Base-by-base conservation (phyloP, 352 stramenopile species). In the Phytophthora ramorum region DNA sequence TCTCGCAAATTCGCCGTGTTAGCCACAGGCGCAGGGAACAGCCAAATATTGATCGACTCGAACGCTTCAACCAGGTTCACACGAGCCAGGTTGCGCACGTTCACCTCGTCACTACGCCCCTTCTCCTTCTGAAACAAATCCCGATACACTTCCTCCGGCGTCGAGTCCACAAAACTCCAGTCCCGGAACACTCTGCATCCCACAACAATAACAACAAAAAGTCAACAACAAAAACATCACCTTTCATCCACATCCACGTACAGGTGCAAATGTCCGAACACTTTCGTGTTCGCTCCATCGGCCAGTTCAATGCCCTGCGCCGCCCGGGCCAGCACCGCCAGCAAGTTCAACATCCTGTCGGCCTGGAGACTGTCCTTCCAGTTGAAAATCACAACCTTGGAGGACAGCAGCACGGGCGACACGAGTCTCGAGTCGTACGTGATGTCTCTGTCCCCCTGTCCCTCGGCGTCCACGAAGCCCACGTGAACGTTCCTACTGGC, bases 311-410 rank as follows among this genome's bases (percentile, higher is more conserved):
- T 91, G 10, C 87, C 87, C 53, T 95, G 86, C 0, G 88, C 88
- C 13, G 88, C 88, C 43, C 87, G 81, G 4, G 88, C 83, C 3
- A 96, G 62, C 3, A 96, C 88, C 0, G 86, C 88, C 30, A 96
- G 67, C 32, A 96, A 28, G 28, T 96, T 96, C 19, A 96, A 72
- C 61, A 96, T 96, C 17, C 88, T 85, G 24, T 96, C 88, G 1
- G 85, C 81, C 46, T 96, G 86, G 1, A 96, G 59, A 75, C 85
- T 93, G 63, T 96, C 88, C 62, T 96, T 96, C 88, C 88, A 96
- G 69, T 96, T 96, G 63, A 96, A 96, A n/a, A 96, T 70, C 35
- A 96, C 88, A 0, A 87, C 86, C 53, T 96, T 96, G 20, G 88
- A 96, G 19, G 88, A 66, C n/a, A 96, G 66, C 49, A 96, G 69